Conservation (phyloP, 1,139 yeast species). For the Geotrichum histeridarum region DNA sequence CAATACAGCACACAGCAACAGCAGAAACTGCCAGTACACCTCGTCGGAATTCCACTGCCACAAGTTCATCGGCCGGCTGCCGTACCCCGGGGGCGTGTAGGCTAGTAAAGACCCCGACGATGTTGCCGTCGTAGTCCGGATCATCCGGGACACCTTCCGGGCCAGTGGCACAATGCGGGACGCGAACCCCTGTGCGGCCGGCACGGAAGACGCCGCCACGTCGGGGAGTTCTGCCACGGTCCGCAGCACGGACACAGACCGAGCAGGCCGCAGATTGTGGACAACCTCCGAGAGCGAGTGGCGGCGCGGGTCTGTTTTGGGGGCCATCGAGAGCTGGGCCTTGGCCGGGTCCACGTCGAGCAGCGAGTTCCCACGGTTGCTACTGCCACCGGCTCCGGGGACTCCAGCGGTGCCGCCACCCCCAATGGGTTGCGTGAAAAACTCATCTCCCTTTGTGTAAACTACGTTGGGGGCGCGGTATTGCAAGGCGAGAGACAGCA, state of each 20-base stretch:
- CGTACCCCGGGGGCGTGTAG: slow-evolving; percentile 9
- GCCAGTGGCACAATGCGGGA: slow-evolving; percentile 1
- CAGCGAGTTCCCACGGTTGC: neutral
- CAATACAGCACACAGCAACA: slow-evolving; percentile 44
- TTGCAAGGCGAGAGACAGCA: slow-evolving; percentile 57
- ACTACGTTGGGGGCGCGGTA: slow-evolving; percentile 43
- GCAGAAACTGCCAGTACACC: slow-evolving; percentile 63
- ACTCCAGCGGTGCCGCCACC: neutral
- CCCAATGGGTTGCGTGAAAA: slow-evolving; percentile 14
- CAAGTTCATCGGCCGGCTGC: slow-evolving; percentile 55
- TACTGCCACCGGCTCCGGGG: neutral
- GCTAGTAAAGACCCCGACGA: neutral
- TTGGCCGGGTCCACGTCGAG: neutral
- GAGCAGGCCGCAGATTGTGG: slow-evolving; percentile 8
- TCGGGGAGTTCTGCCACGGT: neutral
- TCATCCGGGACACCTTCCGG: slow-evolving; percentile 3
- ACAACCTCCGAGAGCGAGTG: slow-evolving; percentile 4
- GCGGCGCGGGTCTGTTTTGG: slow-evolving; percentile 1
- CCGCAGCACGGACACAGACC: slow-evolving; percentile 8
- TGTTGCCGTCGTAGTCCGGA: slow-evolving; percentile 20
- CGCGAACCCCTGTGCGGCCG: neutral
- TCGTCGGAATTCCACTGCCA: slow-evolving; percentile 79
- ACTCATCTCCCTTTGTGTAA: slow-evolving; percentile 4
- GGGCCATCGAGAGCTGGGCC: neutral
- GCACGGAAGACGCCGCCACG: neutral